Conservation (phyloP, 2,329 filamentous ascomycete species). For the Sporothrix humicola region DNA sequence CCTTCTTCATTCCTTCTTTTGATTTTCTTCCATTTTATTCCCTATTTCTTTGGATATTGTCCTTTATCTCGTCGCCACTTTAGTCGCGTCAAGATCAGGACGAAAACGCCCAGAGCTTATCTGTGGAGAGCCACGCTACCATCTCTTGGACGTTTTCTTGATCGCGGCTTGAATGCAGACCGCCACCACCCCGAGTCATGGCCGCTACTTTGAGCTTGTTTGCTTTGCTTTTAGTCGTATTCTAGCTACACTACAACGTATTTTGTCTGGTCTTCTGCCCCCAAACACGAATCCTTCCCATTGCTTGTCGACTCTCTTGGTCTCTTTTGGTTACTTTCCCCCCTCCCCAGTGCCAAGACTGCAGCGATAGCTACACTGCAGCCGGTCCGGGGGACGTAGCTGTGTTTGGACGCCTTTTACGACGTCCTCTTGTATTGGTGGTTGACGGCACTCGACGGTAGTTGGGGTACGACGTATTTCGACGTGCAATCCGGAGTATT, state of each 20-base stretch:
- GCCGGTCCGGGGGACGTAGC: background rate
- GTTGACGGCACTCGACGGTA: background rate
- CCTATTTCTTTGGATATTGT: background rate
- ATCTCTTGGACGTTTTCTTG: background rate
- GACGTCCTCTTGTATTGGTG: background rate
- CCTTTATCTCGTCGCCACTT: background rate
- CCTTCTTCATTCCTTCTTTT: background rate
- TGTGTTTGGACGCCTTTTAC: background rate
- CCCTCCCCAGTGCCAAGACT: slow-evolving; percentile 10
- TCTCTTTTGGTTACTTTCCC: background rate
- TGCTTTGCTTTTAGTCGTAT: too few relatives aligned
- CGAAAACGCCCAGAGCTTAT: slow-evolving; percentile 10
- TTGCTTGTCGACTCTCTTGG: background rate
- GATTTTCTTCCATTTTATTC: background rate
- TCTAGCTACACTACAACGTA: too few relatives aligned
- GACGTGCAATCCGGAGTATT: background rate
- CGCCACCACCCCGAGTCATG: background rate
- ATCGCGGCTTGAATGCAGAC: slow-evolving; percentile 27
- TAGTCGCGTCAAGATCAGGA: background rate
- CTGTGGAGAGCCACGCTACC: slow-evolving; percentile 3
- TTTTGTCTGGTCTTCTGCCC: too few relatives aligned
- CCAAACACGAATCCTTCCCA: background rate
- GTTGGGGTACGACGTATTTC: background rate
- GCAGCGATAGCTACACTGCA: slow-evolving; percentile 17
- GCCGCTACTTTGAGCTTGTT: too few relatives aligned